phyloP scores from a whole-genome alignment of 768 basidiomycete species.

The Boletus subparvulus region DNA sequence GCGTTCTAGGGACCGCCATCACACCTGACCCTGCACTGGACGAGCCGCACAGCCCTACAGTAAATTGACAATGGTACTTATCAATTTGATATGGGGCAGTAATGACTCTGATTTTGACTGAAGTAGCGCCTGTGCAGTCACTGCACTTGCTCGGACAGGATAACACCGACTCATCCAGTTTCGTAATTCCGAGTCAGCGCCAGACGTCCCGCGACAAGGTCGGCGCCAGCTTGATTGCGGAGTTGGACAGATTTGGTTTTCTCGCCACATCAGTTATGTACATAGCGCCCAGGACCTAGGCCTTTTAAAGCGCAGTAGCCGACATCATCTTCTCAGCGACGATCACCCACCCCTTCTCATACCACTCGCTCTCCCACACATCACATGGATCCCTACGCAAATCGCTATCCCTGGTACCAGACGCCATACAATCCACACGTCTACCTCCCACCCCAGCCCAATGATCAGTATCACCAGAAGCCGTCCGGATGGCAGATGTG shows the following conservation, averaged over 20 bases:
- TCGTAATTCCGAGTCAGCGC: not conserved
- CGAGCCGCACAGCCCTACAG: not conserved
- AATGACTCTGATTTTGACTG: slow-evolving; percentile 6
- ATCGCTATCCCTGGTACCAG: slow-evolving; percentile 24
- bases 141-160: not conserved
- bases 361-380: not conserved
- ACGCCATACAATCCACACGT: slow-evolving; percentile 32
- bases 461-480: slow-evolving; percentile 11
- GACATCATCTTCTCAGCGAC: not conserved
- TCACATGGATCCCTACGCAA: slow-evolving; percentile 27
- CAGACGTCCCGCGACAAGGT: not conserved
- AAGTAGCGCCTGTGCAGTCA: not conserved
- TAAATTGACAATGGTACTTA: not conserved
- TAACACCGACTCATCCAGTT: not conserved
- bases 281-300: slow-evolving; percentile 8
- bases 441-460: slow-evolving; percentile 26
- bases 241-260: slow-evolving; percentile 7
- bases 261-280: not conserved
- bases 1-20: not conserved
- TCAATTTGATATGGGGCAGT: not conserved
- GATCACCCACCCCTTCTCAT: not conserved
- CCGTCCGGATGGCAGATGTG: slow-evolving; percentile 17
- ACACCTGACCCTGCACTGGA: not conserved
- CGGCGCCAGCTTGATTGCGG: not conserved
- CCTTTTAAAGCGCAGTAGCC: slow-evolving; percentile 9